phyloP scores from a whole-genome alignment of 163 green algal species.

The Volvox carteri region DNA sequence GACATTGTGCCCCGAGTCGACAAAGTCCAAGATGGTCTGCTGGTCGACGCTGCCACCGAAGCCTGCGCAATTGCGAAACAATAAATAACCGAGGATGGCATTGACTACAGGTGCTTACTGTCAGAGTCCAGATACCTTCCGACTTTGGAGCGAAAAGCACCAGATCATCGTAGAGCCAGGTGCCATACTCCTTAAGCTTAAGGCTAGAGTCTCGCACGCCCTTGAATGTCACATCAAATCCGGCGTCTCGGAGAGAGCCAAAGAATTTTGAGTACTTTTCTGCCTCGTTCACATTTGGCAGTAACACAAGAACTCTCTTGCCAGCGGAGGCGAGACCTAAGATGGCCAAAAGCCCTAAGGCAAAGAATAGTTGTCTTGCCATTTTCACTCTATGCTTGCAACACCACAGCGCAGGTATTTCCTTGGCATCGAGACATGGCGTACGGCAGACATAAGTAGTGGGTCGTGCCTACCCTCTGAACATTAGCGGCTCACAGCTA shows the following conservation, averaged over 20 bases:
- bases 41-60: constrained; percentile 68
- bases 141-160: constrained; percentile 78
- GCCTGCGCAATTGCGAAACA: constrained; percentile 28
- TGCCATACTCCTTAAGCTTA: constrained; percentile 81
- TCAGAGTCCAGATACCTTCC: constrained; percentile 59
- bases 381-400: constrained; percentile 2
- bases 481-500: too few relatives aligned
- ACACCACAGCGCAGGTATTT: background rate
- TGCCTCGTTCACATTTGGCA: constrained; percentile 55
- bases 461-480: background rate
- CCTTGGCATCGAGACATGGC: background rate
- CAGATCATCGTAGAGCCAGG: constrained; percentile 85
- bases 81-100: too few relatives aligned
- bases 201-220: constrained; percentile 66
- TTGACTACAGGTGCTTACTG: too few relatives aligned
- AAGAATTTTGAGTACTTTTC: constrained; percentile 79
- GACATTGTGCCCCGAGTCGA: constrained; percentile 79
- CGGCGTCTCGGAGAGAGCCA: constrained; percentile 51
- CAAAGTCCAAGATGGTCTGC: constrained; percentile 76
- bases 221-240: constrained; percentile 71
- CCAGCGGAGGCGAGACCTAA: background rate
- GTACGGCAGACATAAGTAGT: background rate
- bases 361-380: constrained; percentile 6
- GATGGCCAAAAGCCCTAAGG: background rate
- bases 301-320: constrained; percentile 73